Conservation (phyloP, 139 green algal genomes). For the Chlorella sp. region DNA sequence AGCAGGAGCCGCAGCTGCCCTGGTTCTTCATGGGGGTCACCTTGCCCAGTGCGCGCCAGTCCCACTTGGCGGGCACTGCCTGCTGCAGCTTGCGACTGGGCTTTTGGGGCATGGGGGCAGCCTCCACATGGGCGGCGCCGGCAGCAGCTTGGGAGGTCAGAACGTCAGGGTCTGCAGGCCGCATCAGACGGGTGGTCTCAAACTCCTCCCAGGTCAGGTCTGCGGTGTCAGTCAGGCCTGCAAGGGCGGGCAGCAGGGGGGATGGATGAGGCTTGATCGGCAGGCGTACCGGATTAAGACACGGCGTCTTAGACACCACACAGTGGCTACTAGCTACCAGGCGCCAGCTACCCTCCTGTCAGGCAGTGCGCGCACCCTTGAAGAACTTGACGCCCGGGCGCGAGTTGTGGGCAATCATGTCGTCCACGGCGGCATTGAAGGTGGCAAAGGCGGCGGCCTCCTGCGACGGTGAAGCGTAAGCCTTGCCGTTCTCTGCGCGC, state of each 20-base stretch:
- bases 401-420: too few relatives aligned
- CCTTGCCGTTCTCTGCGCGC: neutral
- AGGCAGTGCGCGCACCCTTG: too few relatives aligned
- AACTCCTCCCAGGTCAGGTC: conserved; percentile 11
- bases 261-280: too few relatives aligned
- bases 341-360: too few relatives aligned
- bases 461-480: neutral
- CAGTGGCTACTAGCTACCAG: too few relatives aligned
- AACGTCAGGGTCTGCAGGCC: too few relatives aligned
- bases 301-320: too few relatives aligned
- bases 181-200: neutral
- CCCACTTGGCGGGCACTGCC: neutral
- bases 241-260: neutral
- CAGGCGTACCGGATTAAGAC: too few relatives aligned
- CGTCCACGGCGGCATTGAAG: too few relatives aligned
- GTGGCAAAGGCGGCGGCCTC: neutral
- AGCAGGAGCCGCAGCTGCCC: conserved; percentile 4
- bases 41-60: neutral
- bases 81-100: neutral
- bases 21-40: neutral
- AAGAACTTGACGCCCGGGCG: neutral
- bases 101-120: neutral
- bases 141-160: too few relatives aligned
- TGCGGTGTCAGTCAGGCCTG: neutral
- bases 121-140: neutral